Base-by-base conservation (phyloP, 2,329 filamentous ascomycete genomes). In the Hirsutella thompsonii region DNA sequence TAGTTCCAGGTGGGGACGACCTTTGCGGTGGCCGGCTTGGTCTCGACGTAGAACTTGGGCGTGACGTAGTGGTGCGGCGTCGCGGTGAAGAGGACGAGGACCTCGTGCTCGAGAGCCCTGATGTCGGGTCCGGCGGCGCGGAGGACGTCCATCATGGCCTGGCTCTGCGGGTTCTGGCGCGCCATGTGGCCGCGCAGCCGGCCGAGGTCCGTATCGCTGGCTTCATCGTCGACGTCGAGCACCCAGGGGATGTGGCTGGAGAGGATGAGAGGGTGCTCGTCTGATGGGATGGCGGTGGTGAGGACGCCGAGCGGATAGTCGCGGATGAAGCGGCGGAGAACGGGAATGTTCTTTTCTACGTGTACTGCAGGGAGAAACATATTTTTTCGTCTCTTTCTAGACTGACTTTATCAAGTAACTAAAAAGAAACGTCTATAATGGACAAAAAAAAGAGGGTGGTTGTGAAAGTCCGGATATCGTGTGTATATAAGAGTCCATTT, bases 1-100 rank as follows among this genome's bases (percentile, higher is more conserved):
- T 83, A 84, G 55, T 84, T 78, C 80, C 79, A 83, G 0, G 79
- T 84, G 1, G 78, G 78, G 6, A 47, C 46, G 0, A 82, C 79
- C 48, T 83, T 83, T 10, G 69, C 79, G 0, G 70, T 77, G 0
- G 51, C 53, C 0, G 77, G 79, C 52, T 83, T 83, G 1, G 79
- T 82, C 47, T 76, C 67, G 10, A 60, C 65, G 60, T 83, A 83
- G 57, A 82, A 83, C 44, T 80, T 78, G 1, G 79, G 76, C 0
- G 79, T 81, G 5, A 83, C 70, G 48, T 83, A 83, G 57, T 79
- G 74, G 30, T 82, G 70, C 1, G 64, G 54, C 0, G 69, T 62
- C 0, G 64, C 66, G 36, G 67, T 81, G 64, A 84, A 83, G 14
- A 82, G 60, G 3, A 83, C 61, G 23, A 79, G 55, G 1, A 83